A percentile compares a stretch with the other conserved stretches of the same genome.
Conservation (phyloP, 306 rosid species). For the Hippophae tibetana region DNA sequence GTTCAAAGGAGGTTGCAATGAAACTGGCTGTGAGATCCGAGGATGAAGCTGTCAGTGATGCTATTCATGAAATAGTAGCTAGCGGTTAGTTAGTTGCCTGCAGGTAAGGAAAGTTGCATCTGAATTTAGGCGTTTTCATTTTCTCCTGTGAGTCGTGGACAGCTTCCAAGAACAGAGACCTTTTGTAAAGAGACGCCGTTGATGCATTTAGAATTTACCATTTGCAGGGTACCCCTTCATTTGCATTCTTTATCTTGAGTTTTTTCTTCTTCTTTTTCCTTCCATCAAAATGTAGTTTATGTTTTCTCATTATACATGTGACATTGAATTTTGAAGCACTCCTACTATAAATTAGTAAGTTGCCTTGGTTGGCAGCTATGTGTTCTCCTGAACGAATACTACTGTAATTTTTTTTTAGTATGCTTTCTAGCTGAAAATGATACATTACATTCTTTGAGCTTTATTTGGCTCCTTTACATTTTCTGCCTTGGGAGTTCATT, state of each 20-base stretch:
- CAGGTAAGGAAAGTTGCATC: conserved; percentile 18
- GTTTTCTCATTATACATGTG: conserved; percentile 22
- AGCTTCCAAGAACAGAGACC: conserved; percentile 24
- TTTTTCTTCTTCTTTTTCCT: background rate
- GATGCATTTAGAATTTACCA: conserved; percentile 3
- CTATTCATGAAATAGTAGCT: conserved; percentile 86
- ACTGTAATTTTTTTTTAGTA: background rate
- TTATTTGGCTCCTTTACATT: too few relatives aligned
- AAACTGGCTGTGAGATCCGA: conserved; percentile 81
- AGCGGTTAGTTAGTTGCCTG: conserved; percentile 54
- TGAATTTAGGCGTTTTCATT: conserved; percentile 14
- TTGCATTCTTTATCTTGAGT: background rate
- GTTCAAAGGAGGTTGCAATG: conserved; percentile 89
- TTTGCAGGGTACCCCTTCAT: conserved; percentile 7
- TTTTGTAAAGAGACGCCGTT: conserved; percentile 42
- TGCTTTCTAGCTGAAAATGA: too few relatives aligned
- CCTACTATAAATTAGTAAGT: conserved; percentile 11
- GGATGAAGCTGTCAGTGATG: conserved; percentile 60
- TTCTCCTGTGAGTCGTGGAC: conserved; percentile 24
- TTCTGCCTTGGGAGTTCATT: too few relatives aligned
- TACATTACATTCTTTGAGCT: too few relatives aligned
- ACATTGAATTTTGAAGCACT: conserved; percentile 41
- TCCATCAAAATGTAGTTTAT: background rate
- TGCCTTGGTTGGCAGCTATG: background rate
- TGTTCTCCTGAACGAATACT: background rate